Percentiles rank a stretch among this genome's conserved stretches.
Conservation (phyloP, 2,329 filamentous ascomycete species). For the Westerdykella sp. region DNA sequence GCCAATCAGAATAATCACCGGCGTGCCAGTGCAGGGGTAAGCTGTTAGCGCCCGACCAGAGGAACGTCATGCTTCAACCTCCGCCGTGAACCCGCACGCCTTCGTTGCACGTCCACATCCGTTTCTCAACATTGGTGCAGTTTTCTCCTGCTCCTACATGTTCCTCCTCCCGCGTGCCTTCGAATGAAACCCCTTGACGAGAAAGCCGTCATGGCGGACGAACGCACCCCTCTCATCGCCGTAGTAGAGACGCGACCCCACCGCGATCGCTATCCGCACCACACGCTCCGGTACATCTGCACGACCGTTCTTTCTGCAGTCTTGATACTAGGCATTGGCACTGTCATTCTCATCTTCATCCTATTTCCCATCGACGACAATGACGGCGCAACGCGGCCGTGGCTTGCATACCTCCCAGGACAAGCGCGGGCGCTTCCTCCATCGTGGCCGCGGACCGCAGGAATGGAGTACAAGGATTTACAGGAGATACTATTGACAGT, state of each 20-base stretch:
- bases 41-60: background rate
- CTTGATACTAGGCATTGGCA: constrained; percentile 34
- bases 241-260: constrained; percentile 51
- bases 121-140: background rate
- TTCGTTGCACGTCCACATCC: background rate
- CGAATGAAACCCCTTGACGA: constrained; percentile 22
- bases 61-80: background rate
- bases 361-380: constrained; percentile 32
- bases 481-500: constrained; percentile 50
- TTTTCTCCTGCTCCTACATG: constrained; percentile 1
- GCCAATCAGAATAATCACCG: too few species aligned
- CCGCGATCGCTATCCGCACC: constrained; percentile 49
- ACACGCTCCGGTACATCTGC: constrained; percentile 59
- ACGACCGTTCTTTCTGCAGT: constrained; percentile 47
- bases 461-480: constrained; percentile 50
- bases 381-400: constrained; percentile 15
- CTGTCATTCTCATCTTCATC: constrained; percentile 36
- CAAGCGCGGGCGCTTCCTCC: constrained; percentile 22
- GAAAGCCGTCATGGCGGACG: constrained; percentile 40
- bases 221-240: constrained; percentile 62
- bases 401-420: constrained; percentile 13
- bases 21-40: too few species aligned
- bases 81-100: background rate
- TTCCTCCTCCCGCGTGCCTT: background rate
- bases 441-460: constrained; percentile 39